Conservation (phyloP, 495 filamentous ascomycete genomes). For the Penicillium bovifimosum region DNA sequence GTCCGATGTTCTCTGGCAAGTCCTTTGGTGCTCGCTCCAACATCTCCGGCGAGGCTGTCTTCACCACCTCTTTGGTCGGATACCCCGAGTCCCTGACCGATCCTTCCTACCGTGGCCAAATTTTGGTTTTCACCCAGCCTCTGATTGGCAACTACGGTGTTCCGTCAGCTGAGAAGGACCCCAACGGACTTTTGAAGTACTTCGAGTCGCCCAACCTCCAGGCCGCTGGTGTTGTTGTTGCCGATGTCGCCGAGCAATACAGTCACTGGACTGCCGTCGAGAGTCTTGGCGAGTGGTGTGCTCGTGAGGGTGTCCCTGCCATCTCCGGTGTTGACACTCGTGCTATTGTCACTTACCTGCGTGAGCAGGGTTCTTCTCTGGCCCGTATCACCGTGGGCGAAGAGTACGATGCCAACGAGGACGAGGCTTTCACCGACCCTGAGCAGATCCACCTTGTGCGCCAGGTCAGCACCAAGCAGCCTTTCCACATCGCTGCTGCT, state of each 20-base stretch:
- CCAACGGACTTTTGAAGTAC: conserved; percentile 77
- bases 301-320: conserved; percentile 88
- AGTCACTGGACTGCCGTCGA: conserved; percentile 98
- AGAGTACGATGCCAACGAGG: conserved; percentile 97
- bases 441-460: conserved; percentile 94
- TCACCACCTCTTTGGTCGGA: conserved; percentile 88
- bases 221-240: conserved; percentile 90
- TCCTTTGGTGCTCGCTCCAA: conserved; percentile 89
- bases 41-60: conserved; percentile 90
- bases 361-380: conserved; percentile 92
- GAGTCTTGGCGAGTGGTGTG: conserved; percentile 89
- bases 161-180: conserved; percentile 68
- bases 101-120: conserved; percentile 97
- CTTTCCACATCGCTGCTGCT: conserved; percentile 83
- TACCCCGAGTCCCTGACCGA: conserved; percentile 99
- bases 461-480: conserved; percentile 93
- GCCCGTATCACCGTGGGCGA: conserved; percentile 94
- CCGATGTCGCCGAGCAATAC: conserved; percentile 88
- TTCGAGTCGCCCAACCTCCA: conserved; percentile 97
- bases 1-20: conserved; percentile 88
- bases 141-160: conserved; percentile 98
- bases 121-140: conserved; percentile 97
- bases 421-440: conserved; percentile 92
- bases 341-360: conserved; percentile 89
- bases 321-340: conserved; percentile 97